A percentile compares a stretch with the other conserved stretches of the same genome.
These are phyloP conservation scores for Malus hybrid DNA, from an alignment of 331 rosid genomes.

Conservation along the genomic window DNA sequence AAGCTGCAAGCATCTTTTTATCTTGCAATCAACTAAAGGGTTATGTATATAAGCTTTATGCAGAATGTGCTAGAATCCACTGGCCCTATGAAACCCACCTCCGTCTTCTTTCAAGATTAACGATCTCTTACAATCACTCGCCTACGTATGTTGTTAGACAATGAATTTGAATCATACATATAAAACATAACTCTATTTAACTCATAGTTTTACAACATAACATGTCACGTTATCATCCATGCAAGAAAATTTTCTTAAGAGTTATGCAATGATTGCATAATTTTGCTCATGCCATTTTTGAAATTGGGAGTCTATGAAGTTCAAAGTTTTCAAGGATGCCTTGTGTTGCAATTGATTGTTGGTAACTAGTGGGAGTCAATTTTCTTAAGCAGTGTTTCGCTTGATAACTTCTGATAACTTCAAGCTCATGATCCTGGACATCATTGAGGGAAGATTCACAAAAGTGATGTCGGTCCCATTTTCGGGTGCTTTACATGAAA, in stretches of 20 bases:
- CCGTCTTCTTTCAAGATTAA: background rate
- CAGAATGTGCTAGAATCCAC: background rate
- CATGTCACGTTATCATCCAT: background rate
- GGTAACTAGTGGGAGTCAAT: constrained; percentile 27
- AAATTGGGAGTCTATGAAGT: constrained; percentile 5
- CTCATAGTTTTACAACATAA: background rate
- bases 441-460: constrained; percentile 12
- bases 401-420: no score
- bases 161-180: no score
- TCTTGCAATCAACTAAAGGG: background rate
- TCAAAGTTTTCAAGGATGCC: constrained; percentile 37
- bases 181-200: no score
- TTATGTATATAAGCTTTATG: no score
- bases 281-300: background rate
- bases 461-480: background rate
- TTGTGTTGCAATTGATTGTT: constrained; percentile 16
- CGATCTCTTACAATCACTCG: background rate
- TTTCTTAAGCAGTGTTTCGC: background rate
- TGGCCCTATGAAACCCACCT: background rate
- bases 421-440: background rate
- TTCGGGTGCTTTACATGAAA: background rate
- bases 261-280: background rate
- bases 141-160: no score
- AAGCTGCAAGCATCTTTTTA: constrained; percentile 6
- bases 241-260: background rate